These are phyloP conservation scores for Magnolia changhungtana DNA, from an alignment of 164 flowering plant species.

Conservation along the genomic window DNA sequence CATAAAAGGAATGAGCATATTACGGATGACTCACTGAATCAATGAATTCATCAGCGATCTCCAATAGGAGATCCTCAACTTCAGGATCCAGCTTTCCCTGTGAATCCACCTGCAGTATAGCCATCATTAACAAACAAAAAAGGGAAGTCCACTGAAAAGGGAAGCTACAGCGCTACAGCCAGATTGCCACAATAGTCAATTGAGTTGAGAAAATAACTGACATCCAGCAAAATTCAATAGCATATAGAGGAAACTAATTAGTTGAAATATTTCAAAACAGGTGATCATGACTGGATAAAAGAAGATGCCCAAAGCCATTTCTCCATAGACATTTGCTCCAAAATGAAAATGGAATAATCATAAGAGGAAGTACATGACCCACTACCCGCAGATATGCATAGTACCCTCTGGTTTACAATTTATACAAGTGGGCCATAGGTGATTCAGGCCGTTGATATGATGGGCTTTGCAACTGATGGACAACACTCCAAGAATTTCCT, in stretches of 20 bases:
- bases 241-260: background rate
- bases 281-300: background rate
- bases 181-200: background rate
- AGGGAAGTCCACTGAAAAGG: background rate
- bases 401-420: too few relatives aligned
- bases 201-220: background rate
- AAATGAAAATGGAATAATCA: background rate
- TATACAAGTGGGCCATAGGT: too few relatives aligned
- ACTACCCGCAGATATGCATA: too few relatives aligned
- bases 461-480: too few relatives aligned
- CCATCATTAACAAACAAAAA: background rate
- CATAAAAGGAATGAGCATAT: slow-evolving; percentile 5
- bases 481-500: too few relatives aligned
- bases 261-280: background rate
- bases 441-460: too few relatives aligned
- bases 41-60: slow-evolving; percentile 82
- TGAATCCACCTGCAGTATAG: slow-evolving; percentile 57
- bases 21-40: slow-evolving; percentile 50
- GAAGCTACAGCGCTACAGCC: background rate
- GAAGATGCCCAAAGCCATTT: background rate
- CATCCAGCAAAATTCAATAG: background rate
- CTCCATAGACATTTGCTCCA: background rate
- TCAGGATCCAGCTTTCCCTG: slow-evolving; percentile 79
- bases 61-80: slow-evolving; percentile 84
- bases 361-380: background rate